phyloP scores from a whole-genome alignment of 371 early-diverging fungal genomes.

The Apophysomyces variabilis region DNA sequence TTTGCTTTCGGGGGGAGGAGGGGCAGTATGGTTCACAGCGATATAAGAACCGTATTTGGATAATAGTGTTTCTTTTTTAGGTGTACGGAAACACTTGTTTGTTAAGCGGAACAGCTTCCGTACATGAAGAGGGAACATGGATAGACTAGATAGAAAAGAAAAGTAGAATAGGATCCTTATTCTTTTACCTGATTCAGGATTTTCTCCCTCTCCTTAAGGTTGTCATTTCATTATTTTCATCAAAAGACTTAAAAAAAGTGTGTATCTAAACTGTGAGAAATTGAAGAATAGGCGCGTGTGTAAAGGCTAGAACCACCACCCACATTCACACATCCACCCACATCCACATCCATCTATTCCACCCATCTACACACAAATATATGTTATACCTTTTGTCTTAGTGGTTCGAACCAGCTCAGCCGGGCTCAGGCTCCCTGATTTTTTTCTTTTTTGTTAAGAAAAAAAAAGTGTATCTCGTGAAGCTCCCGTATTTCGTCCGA shows the following conservation, averaged over 20 bases:
- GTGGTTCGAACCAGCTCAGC: neutral
- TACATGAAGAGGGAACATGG: neutral
- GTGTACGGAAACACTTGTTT: neutral
- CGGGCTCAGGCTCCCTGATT: conserved; percentile 1
- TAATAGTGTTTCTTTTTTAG: neutral
- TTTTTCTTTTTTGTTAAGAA: too few species aligned
- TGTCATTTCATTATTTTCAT: neutral
- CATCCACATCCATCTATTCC: too few species aligned
- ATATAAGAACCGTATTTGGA: neutral
- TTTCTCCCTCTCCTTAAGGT: neutral
- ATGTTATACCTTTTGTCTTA: too few species aligned
- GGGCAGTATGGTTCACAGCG: too few species aligned
- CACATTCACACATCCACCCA: too few species aligned
- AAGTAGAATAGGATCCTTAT: too few species aligned
- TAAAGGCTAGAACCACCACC: neutral
- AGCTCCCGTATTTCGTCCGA: neutral
- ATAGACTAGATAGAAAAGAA: too few species aligned
- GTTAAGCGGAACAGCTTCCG: conserved; percentile 1
- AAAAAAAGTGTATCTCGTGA: too few species aligned
- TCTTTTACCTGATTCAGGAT: neutral
- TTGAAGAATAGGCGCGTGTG: neutral
- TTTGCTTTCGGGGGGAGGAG: too few species aligned
- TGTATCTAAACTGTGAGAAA: neutral
- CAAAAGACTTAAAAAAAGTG: neutral
- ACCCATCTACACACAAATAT: neutral